phyloP scores from a whole-genome alignment of 208 protist genomes.

The Wallacemonas sp. region DNA sequence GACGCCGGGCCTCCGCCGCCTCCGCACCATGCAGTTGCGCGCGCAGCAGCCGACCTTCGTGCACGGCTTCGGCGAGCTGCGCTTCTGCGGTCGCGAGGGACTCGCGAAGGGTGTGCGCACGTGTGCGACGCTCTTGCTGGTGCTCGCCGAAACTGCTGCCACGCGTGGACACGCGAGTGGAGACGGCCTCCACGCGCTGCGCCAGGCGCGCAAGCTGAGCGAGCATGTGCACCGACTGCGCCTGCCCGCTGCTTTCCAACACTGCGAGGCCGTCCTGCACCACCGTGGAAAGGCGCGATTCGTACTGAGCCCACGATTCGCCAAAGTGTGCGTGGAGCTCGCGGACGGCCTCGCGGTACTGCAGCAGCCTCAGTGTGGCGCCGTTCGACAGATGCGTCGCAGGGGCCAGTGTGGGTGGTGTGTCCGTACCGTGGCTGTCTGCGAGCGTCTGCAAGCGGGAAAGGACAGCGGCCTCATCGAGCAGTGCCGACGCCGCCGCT shows the following conservation, averaged over 20 bases:
- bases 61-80: slow-evolving; percentile 16
- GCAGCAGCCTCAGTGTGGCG: not conserved
- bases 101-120: not conserved
- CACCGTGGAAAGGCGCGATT: not conserved
- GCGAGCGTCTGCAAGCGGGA: too few species aligned
- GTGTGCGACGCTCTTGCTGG: not conserved
- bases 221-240: not conserved
- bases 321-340: not conserved
- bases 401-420: not conserved
- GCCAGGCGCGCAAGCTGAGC: not conserved
- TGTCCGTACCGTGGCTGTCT: too few species aligned
- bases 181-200: not conserved
- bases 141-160: too few species aligned
- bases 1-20: not conserved
- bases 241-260: not conserved
- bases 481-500: too few species aligned
- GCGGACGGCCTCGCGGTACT: not conserved
- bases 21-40: not conserved
- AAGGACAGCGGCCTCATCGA: too few species aligned
- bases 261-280: not conserved
- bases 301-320: too few species aligned
- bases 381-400: slow-evolving; percentile 2
- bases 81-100: not conserved
- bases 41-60: not conserved
- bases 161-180: not conserved